Evolutionary conservation across 148 eudicot genomes (phyloP).

Genomic region (Talinum fruticosum): DNA sequence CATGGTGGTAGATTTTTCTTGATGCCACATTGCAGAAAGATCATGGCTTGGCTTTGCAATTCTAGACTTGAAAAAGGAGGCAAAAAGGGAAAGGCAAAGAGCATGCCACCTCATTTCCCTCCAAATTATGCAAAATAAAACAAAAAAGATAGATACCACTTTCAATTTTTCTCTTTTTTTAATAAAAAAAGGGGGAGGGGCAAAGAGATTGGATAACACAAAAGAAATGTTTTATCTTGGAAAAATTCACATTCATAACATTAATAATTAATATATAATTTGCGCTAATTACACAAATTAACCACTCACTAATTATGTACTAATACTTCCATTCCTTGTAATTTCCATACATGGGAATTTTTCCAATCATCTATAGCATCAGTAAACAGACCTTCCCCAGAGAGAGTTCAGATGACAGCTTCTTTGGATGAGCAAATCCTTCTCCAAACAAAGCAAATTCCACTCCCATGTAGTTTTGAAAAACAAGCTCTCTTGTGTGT

Average conservation of each 20-base stretch:
- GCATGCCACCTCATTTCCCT: constrained; percentile 14
- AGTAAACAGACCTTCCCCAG: not conserved
- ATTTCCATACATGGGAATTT: not conserved
- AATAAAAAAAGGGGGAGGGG: not conserved
- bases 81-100: constrained; percentile 1
- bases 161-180: not conserved
- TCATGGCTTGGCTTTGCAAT: not conserved
- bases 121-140: not conserved
- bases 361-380: not conserved
- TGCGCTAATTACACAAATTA: not conserved
- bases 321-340: not conserved
- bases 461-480: not conserved
- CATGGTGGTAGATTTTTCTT: not conserved
- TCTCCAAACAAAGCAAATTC: not conserved
- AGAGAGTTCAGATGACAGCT: not conserved
- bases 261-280: not conserved
- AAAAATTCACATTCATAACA: not conserved
- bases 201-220: not conserved
- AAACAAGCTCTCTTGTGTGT: not conserved
- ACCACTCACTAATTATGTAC: not conserved
- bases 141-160: not conserved
- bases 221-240: not conserved
- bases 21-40: constrained; percentile 3
- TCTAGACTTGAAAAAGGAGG: not conserved
- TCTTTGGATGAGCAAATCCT: not conserved